phyloP scores from a whole-genome alignment of 2,329 filamentous ascomycete species.

The Trichoderma sp. region DNA sequence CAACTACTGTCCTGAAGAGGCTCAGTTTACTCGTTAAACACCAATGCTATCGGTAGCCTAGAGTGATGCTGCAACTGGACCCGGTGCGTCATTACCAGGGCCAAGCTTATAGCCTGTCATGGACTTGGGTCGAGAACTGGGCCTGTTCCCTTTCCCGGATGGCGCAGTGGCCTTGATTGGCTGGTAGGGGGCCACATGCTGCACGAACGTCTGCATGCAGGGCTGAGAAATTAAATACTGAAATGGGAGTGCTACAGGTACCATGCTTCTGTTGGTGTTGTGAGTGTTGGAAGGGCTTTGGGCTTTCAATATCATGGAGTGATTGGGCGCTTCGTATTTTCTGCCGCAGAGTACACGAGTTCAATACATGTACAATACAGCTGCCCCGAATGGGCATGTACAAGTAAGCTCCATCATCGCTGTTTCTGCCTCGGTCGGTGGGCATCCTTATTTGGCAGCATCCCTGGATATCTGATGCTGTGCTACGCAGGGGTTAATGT shows the following conservation, averaged over 20 bases:
- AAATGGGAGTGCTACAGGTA: not conserved
- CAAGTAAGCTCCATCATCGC: not conserved
- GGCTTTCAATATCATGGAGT: not conserved
- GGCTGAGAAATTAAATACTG: slow-evolving; percentile 10
- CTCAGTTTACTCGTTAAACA: not conserved
- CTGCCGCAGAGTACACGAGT: not conserved
- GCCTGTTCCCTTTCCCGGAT: slow-evolving; percentile 22
- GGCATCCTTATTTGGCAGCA: not conserved
- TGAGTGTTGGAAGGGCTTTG: not conserved
- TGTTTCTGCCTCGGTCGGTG: not conserved
- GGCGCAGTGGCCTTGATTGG: slow-evolving; percentile 17
- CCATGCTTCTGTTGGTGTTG: not conserved
- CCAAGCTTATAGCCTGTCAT: not conserved
- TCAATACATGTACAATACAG: not conserved
- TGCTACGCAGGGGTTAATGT: not conserved
- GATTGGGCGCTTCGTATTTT: not conserved
- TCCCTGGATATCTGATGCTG: not conserved
- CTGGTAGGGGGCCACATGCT: not conserved
- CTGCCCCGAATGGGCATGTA: not conserved
- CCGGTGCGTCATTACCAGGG: not conserved
- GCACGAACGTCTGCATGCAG: slow-evolving; percentile 2
- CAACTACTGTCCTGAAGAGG: not conserved
- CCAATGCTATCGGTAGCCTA: not conserved
- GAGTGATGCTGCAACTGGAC: not conserved
- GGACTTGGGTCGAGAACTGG: slow-evolving; percentile 11